Percentiles rank a stretch among this genome's conserved stretches.
phyloP scores from a whole-genome alignment of 352 stramenopile species.

The Globisporangium recalcitrans region DNA sequence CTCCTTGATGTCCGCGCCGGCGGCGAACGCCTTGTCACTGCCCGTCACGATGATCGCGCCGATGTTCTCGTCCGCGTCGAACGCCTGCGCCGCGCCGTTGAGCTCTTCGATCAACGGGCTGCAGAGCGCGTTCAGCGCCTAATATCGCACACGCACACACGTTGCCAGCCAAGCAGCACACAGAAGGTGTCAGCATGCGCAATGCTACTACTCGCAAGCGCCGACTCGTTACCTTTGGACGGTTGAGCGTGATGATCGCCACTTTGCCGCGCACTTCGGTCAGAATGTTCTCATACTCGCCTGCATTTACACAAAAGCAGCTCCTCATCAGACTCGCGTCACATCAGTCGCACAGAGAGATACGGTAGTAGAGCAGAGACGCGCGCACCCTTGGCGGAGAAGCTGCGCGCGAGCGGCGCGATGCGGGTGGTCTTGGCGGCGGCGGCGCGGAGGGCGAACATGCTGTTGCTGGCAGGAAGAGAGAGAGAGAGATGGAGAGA shows the following conservation, averaged over 20 bases:
- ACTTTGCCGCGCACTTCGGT: conserved; percentile 88
- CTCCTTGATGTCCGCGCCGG: conserved; percentile 96
- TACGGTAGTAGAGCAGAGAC: neutral
- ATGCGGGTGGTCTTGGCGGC: conserved; percentile 13
- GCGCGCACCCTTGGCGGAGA: conserved; percentile 46
- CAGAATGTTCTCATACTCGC: conserved; percentile 83
- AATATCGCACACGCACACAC: too few relatives aligned
- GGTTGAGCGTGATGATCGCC: conserved; percentile 94
- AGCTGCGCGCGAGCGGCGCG: conserved; percentile 34
- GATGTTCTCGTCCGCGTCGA: conserved; percentile 91
- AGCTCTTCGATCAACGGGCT: conserved; percentile 93
- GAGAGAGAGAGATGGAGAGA: neutral
- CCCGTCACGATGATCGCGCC: conserved; percentile 96
- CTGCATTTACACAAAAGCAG: conserved; percentile 21
- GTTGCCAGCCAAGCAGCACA: too few relatives aligned
- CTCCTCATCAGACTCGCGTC: neutral
- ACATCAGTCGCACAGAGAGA: neutral
- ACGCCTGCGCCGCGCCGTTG: conserved; percentile 88
- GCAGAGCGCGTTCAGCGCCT: conserved; percentile 96
- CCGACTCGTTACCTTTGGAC: conserved; percentile 80
- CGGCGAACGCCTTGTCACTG: conserved; percentile 95
- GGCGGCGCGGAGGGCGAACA: conserved; percentile 47
- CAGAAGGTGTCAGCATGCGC: too few relatives aligned
- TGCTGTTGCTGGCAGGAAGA: conserved; percentile 7
- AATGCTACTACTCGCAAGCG: too few relatives aligned